Percentiles rank a stretch among this genome's conserved stretches.
Conservation (phyloP, 2,329 filamentous ascomycete species). For the Claviceps purpurea region DNA sequence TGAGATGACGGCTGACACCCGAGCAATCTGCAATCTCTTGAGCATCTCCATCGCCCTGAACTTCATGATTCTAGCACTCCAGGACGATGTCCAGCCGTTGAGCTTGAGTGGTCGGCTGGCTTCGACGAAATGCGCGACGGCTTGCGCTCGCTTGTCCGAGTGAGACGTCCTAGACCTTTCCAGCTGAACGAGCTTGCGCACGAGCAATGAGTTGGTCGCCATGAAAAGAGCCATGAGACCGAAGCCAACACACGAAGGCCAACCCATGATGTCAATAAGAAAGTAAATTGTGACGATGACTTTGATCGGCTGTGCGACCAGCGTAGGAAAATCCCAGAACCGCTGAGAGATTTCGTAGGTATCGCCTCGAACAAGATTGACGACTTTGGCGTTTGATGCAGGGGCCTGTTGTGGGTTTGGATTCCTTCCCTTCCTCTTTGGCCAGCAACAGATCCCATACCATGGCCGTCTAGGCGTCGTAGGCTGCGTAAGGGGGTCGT, state of each 20-base stretch:
- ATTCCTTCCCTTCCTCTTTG: slow-evolving; percentile 8
- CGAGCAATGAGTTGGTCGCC: slow-evolving; percentile 52
- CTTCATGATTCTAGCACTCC: slow-evolving; percentile 22
- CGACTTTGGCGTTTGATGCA: slow-evolving; percentile 78
- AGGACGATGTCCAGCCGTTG: slow-evolving; percentile 26
- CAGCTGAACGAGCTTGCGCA: slow-evolving; percentile 50
- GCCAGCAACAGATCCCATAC: slow-evolving; percentile 9
- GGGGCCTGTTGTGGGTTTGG: slow-evolving; percentile 26
- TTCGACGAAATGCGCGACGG: slow-evolving; percentile 76
- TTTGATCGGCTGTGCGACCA: slow-evolving; percentile 64
- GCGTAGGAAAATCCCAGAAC: slow-evolving; percentile 75
- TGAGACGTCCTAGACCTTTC: slow-evolving; percentile 59
- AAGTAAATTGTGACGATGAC: slow-evolving; percentile 54
- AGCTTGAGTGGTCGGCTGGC: slow-evolving; percentile 54
- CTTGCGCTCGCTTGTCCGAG: slow-evolving; percentile 66
- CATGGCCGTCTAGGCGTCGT: slow-evolving; percentile 9
- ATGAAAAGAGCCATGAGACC: slow-evolving; percentile 57
- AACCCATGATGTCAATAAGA: slow-evolving; percentile 62
- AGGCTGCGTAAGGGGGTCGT: neutral
- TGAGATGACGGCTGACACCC: slow-evolving; percentile 35
- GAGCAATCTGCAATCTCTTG: slow-evolving; percentile 23
- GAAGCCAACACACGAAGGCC: slow-evolving; percentile 63
- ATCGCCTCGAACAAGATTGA: slow-evolving; percentile 74
- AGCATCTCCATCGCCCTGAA: slow-evolving; percentile 23
- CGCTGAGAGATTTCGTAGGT: slow-evolving; percentile 71